A percentile compares a stretch with the other conserved stretches of the same genome.
phyloP scores from a whole-genome alignment of 2,329 filamentous ascomycete species.

The Dactylellina sp. region DNA sequence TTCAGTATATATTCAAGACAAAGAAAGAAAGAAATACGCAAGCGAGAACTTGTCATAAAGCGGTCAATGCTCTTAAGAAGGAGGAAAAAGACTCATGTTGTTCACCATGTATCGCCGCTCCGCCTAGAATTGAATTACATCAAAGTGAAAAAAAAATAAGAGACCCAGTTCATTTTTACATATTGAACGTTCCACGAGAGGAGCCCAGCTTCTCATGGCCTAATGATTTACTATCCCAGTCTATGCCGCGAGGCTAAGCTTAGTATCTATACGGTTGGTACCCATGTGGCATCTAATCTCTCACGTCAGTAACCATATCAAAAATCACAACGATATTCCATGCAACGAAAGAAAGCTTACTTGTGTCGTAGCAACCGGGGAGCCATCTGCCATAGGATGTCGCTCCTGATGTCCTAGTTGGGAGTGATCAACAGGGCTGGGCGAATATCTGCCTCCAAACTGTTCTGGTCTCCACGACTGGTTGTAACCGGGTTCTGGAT shows the following conservation, averaged over 20 bases:
- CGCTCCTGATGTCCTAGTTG: slow-evolving; percentile 14
- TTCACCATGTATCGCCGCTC: not conserved
- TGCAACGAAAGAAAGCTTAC: slow-evolving; percentile 21
- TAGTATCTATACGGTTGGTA: slow-evolving; percentile 56
- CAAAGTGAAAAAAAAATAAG: no score
- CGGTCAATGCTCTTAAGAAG: slow-evolving; percentile 1
- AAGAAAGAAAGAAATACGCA: not conserved
- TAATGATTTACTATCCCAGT: slow-evolving; percentile 2
- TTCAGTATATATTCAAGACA: not conserved
- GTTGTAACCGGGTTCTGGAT: slow-evolving; percentile 30
- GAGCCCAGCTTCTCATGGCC: slow-evolving; percentile 30
- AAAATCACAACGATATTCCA: not conserved
- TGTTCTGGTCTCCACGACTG: slow-evolving; percentile 20
- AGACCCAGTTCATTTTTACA: not conserved
- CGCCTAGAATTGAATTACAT: not conserved
- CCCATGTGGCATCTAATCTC: slow-evolving; percentile 42
- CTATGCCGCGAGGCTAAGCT: not conserved
- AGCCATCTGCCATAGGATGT: slow-evolving; percentile 50
- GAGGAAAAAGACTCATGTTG: not conserved
- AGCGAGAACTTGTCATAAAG: no score
- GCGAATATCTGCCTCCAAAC: slow-evolving; percentile 34
- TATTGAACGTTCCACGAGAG: slow-evolving; percentile 4
- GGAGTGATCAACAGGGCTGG: slow-evolving; percentile 39
- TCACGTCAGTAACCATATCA: not conserved
- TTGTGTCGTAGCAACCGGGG: slow-evolving; percentile 31